A percentile compares a stretch with the other conserved stretches of the same genome.
Conservation (phyloP, 2,329 filamentous ascomycete species). For the Didymella pomorum region DNA sequence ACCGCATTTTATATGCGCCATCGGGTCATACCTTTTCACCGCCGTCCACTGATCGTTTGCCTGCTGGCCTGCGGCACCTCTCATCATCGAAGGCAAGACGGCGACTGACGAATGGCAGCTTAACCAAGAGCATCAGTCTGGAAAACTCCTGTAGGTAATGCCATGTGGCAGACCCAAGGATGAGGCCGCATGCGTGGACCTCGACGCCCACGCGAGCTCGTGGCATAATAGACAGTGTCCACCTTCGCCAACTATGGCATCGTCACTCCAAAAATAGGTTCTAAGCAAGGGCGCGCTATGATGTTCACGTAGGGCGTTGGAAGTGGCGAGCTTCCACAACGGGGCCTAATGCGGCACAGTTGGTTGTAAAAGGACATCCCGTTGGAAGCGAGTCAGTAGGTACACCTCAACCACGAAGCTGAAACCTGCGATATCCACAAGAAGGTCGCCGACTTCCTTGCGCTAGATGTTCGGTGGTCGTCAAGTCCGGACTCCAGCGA, state of each 20-base stretch:
- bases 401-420: background rate
- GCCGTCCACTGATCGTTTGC: background rate
- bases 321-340: background rate
- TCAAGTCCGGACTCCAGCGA: background rate
- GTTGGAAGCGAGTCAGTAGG: background rate
- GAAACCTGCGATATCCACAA: background rate
- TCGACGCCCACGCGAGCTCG: slow-evolving; percentile 13
- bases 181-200: slow-evolving; percentile 13
- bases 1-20: slow-evolving; percentile 7
- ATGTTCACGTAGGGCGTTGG: background rate
- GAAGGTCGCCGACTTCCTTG: slow-evolving; percentile 14
- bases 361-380: background rate
- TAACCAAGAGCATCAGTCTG: slow-evolving; percentile 13
- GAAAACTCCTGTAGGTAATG: background rate
- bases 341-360: slow-evolving; percentile 2
- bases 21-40: background rate
- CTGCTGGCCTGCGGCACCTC: background rate
- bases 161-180: background rate
- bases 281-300: background rate
- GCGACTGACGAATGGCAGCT: slow-evolving; percentile 4
- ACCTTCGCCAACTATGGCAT: background rate
- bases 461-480: slow-evolving; percentile 13
- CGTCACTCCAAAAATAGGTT: slow-evolving; percentile 1
- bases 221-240: background rate
- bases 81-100: slow-evolving; percentile 3